A percentile compares a stretch with the other conserved stretches of the same genome.
These are phyloP conservation scores for Xylaria hypoxylon DNA, from an alignment of 2,329 filamentous ascomycete species.

Conservation along the genomic window DNA sequence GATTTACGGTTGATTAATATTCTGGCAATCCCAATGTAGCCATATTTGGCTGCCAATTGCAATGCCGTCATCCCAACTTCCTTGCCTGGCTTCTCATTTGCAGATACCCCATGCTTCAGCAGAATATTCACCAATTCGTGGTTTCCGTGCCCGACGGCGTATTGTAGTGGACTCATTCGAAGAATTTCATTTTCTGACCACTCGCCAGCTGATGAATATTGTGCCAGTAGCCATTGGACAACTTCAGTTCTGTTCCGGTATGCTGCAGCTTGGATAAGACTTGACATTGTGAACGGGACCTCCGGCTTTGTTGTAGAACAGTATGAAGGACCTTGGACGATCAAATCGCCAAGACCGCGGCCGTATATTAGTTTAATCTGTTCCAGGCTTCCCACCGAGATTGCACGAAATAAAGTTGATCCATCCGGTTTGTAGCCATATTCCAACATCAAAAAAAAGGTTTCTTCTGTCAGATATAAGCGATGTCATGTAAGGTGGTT, in stretches of 20 bases:
- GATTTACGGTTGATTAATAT: background rate
- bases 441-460: background rate
- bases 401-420: background rate
- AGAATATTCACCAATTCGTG: background rate
- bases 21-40: background rate
- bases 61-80: background rate
- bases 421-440: background rate
- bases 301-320: background rate
- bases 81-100: background rate
- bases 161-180: background rate
- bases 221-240: background rate
- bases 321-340: background rate
- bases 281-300: background rate
- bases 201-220: background rate
- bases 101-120: background rate
- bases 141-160: background rate
- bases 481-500: too few relatives aligned
- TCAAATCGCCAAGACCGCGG: background rate
- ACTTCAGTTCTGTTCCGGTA: background rate
- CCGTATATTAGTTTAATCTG: background rate
- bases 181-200: background rate
- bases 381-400: background rate
- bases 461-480: too few relatives aligned
- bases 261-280: background rate
- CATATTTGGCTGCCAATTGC: background rate